Evolutionary conservation across 2,329 filamentous ascomycete species (phyloP).

Genomic region (Cytospora schulzeri): DNA sequence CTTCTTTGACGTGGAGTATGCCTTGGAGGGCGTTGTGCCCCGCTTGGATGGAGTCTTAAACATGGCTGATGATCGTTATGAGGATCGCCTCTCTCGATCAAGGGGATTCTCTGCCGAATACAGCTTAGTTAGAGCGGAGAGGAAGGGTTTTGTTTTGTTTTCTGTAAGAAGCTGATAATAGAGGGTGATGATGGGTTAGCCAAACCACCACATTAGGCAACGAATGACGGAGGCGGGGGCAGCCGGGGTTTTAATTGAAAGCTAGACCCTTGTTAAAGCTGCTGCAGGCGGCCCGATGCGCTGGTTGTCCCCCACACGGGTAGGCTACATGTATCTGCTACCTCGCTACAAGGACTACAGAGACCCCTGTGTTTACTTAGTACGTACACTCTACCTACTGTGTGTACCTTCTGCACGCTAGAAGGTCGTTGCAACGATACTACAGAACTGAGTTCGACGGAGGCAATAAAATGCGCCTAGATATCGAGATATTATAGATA

Average conservation of each 20-base stretch:
- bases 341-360: too few relatives aligned
- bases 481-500: background rate
- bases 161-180: background rate
- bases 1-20: slow-evolving; percentile 13
- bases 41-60: slow-evolving; percentile 25
- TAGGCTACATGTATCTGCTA: too few relatives aligned
- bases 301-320: slow-evolving; percentile 8
- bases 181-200: background rate
- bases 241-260: slow-evolving; percentile 7
- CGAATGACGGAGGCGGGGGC: background rate
- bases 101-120: background rate
- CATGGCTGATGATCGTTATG: slow-evolving; percentile 10
- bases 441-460: background rate
- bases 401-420: too few relatives aligned
- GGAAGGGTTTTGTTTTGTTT: background rate
- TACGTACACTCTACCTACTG: background rate
- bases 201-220: background rate
- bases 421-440: background rate
- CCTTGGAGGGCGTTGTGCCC: slow-evolving; percentile 3
- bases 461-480: too few relatives aligned
- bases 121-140: background rate
- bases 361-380: background rate
- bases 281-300: slow-evolving; percentile 13
- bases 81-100: background rate
- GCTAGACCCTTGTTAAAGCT: slow-evolving; percentile 6